Base-by-base conservation (phyloP, 805 yeast genomes). In the Candida insectorum region DNA sequence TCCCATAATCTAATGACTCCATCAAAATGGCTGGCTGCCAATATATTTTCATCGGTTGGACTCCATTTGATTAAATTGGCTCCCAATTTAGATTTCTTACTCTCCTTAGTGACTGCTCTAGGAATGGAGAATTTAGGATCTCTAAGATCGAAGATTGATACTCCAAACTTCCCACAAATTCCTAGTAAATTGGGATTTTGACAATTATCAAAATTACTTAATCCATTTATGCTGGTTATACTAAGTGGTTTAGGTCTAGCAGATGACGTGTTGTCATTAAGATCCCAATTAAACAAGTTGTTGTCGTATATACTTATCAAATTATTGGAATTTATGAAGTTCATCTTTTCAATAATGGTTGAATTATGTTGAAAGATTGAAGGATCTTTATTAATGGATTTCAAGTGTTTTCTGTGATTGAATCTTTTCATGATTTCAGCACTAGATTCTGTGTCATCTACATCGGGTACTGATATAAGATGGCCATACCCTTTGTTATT, bases 371-470 rank as follows among this genome's bases (percentile, higher is more conserved):
- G 30, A 18, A 30, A 31, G 12, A 50, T 40, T 9, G 48, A 35
- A 4, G 57, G 41, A 31, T 49, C 50, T 35, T 56, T 52, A 37
- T 54, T 53, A 28, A 51, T 52, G 13, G 54, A 43, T 19, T 52
- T 55, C 34, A 85, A 54, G 50, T 81, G 88, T 45, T 79, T 80
- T 31, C 71, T 63, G 60, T 88, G 96, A 56, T 85, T 85, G 62
- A 81, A 88, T 24, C 94, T 65, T 52, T 79, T 83, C 41, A 82
- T 61, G 14, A 88, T 81, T 52, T 79, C 86, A 0, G 96, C 96
- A 35, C 71, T 64, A 16, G 69, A 54, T 15, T 59, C 54, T 3
- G 48, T 69, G 14, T 25, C 5, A 4, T 60, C 32, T 1, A 28
- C 12, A 29, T 69, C 73, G 1, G 95, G 93, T 6, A 87, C 67